A percentile compares a stretch with the other conserved stretches of the same genome.
Conservation (phyloP, 768 basidiomycete species). For the Sporobolomyces pararoseus region DNA sequence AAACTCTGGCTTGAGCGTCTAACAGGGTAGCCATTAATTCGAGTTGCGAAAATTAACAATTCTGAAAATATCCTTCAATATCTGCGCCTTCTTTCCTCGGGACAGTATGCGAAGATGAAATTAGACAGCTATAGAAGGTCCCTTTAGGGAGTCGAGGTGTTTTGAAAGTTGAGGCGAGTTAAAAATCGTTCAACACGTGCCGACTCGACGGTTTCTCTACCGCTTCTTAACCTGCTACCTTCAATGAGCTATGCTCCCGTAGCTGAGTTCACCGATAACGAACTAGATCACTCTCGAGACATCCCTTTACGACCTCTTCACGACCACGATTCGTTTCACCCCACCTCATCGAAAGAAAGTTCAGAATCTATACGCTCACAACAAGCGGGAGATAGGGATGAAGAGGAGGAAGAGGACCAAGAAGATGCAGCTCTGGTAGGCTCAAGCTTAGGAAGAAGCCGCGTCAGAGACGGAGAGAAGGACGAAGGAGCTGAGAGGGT, state of each 20-base stretch:
- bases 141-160: no score
- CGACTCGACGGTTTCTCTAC: background rate
- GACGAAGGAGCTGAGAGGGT: background rate
- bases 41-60: no score
- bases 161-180: no score
- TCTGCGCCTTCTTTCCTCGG: no score
- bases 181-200: background rate
- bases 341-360: slow-evolving; percentile 1
- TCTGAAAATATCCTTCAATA: no score
- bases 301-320: slow-evolving; percentile 1
- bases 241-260: slow-evolving; percentile 9
- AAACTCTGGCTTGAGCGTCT: no score
- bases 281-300: background rate
- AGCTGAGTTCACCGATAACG: background rate
- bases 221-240: no score
- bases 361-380: no score
- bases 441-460: background rate
- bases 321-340: background rate
- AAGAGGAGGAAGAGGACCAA: background rate
- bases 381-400: background rate
- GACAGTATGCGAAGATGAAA: no score
- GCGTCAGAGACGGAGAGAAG: background rate
- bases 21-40: no score
- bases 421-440: background rate
- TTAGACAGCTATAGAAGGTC: no score